Conservation (phyloP, 139 green algal species). For the Spirogloea muscicola region DNA sequence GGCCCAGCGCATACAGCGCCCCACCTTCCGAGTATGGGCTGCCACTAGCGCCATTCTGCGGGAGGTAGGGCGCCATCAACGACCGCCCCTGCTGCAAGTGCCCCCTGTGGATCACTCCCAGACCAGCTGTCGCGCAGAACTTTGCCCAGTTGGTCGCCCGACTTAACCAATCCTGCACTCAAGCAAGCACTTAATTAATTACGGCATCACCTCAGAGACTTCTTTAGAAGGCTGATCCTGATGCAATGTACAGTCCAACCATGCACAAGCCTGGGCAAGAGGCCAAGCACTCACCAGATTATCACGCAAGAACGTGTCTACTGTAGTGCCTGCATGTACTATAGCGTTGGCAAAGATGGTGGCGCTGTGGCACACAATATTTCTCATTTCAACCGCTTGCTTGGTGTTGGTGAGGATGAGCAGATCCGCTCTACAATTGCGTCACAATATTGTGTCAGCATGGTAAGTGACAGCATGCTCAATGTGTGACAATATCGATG, state of each 20-base stretch:
- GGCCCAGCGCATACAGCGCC: constrained; percentile 91
- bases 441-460: too few species aligned
- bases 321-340: constrained; percentile 89
- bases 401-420: constrained; percentile 91
- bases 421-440: constrained; percentile 56
- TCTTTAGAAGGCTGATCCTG: too few species aligned
- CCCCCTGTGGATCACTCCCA: constrained; percentile 94
- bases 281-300: constrained; percentile 44
- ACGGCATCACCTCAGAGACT: too few species aligned
- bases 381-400: constrained; percentile 71
- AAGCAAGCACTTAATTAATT: too few species aligned
- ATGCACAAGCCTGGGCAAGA: too few species aligned
- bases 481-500: too few species aligned
- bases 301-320: constrained; percentile 93
- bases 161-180: constrained; percentile 78
- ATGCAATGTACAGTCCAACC: too few species aligned
- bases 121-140: constrained; percentile 92
- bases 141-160: constrained; percentile 98
- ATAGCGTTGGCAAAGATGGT: constrained; percentile 92
- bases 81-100: constrained; percentile 69
- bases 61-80: constrained; percentile 94
- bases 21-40: constrained; percentile 78
- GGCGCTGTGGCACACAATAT: constrained; percentile 83
- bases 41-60: constrained; percentile 48
- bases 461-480: too few species aligned